Conservation (phyloP, 768 basidiomycete species). For the Aureoboletus auriporus region DNA sequence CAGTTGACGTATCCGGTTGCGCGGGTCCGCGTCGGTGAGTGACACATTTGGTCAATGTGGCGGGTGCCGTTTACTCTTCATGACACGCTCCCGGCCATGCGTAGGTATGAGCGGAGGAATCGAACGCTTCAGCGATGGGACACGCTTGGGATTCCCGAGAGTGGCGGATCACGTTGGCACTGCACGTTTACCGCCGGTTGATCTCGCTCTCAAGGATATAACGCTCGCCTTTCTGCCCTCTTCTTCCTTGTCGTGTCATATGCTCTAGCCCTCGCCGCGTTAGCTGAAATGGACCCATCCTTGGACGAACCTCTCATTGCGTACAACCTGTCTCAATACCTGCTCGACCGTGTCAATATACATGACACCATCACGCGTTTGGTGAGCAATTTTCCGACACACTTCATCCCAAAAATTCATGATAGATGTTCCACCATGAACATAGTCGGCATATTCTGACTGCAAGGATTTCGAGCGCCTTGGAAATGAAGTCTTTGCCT, state of each 20-base stretch:
- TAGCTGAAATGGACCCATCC: slow-evolving; percentile 6
- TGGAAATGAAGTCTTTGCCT: slow-evolving; percentile 24
- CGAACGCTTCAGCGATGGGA: no score
- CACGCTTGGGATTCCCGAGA: no score
- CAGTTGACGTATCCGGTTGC: slow-evolving; percentile 17
- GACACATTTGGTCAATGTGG: neutral
- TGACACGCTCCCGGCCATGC: slow-evolving; percentile 4
- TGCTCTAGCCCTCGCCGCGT: neutral
- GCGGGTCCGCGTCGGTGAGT: neutral
- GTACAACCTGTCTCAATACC: slow-evolving; percentile 19
- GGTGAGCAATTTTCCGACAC: slow-evolving; percentile 9
- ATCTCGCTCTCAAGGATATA: slow-evolving; percentile 11
- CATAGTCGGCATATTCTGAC: slow-evolving; percentile 22
- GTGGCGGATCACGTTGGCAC: no score
- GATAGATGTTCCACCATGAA: neutral
- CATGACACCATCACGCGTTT: slow-evolving; percentile 25
- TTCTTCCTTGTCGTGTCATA: neutral
- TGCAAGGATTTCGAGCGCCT: slow-evolving; percentile 26
- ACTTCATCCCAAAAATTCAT: neutral
- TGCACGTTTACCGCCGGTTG: slow-evolving; percentile 2
- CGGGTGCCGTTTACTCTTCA: slow-evolving; percentile 2
- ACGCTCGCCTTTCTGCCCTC: neutral
- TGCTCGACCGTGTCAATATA: slow-evolving; percentile 25
- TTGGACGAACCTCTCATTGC: slow-evolving; percentile 5
- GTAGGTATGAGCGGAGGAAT: neutral